Percentiles rank a stretch among this genome's conserved stretches.
Conservation (phyloP, 768 basidiomycete genomes). For the Collybia nuda region DNA sequence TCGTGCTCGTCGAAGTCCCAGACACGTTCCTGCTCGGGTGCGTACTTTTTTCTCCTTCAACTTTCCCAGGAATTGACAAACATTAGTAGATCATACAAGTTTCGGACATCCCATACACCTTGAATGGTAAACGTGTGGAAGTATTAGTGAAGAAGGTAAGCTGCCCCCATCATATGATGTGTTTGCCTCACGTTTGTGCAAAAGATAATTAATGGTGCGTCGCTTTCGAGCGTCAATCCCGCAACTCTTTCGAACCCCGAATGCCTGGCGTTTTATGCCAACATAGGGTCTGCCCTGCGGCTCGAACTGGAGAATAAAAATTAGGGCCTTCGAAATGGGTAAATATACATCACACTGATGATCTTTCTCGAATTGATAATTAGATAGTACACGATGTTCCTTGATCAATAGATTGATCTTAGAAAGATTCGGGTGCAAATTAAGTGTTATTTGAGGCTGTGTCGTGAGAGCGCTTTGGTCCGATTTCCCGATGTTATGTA, state of each 20-base stretch:
- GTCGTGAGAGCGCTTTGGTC: too few relatives aligned
- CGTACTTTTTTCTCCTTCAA: slow-evolving; percentile 21
- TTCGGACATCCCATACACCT: slow-evolving; percentile 71
- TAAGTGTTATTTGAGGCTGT: too few relatives aligned
- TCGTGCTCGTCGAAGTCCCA: slow-evolving; percentile 60
- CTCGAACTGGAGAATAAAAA: slow-evolving; percentile 26
- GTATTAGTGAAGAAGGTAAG: slow-evolving; percentile 74
- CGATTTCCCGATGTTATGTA: too few relatives aligned
- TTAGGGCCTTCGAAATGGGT: slow-evolving; percentile 2
- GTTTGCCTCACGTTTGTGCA: slow-evolving; percentile 6
- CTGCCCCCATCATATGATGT: slow-evolving; percentile 4
- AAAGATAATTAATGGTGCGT: slow-evolving; percentile 78
- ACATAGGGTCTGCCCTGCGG: slow-evolving; percentile 50
- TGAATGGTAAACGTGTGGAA: slow-evolving; percentile 82
- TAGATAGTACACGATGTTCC: too few relatives aligned
- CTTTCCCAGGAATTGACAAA: slow-evolving; percentile 7
- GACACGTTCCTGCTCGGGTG: slow-evolving; percentile 77
- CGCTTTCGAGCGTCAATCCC: slow-evolving; percentile 65
- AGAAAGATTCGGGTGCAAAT: too few relatives aligned
- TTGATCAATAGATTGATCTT: too few relatives aligned
- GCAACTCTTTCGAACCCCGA: slow-evolving; percentile 75
- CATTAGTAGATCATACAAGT: slow-evolving; percentile 62
- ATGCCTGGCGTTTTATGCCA: slow-evolving; percentile 61
- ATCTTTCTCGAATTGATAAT: neutral
- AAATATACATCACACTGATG: neutral